Percentiles rank a stretch among this genome's conserved stretches.
Evolutionary conservation across 202 grass and related monocot species (phyloP).

Genomic region (Carex sylvatica): DNA sequence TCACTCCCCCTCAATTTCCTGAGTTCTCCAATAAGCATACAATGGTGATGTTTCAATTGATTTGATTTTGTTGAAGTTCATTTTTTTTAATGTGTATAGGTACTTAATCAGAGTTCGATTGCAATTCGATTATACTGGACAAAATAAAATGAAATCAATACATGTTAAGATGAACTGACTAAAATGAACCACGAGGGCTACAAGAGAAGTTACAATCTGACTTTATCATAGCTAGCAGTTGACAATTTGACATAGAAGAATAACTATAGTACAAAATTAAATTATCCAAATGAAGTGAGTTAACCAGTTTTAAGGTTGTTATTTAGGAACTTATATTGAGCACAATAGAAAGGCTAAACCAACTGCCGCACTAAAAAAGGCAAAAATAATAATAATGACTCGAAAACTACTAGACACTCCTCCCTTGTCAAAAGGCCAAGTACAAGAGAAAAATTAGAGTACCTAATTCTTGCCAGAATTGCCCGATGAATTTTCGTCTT

Average conservation of each 20-base stretch:
- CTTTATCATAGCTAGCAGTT: not conserved
- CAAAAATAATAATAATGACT: not conserved
- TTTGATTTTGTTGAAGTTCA: not conserved
- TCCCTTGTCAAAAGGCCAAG: not conserved
- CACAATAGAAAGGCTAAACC: not conserved
- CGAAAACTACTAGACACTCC: not conserved
- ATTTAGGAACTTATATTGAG: not conserved
- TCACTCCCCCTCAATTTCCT: not conserved
- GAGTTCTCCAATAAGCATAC: conserved; percentile 15
- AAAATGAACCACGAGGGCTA: not conserved
- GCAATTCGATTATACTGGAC: not conserved
- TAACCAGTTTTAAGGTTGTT: conserved; percentile 1
- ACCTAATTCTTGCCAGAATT: conserved; percentile 27
- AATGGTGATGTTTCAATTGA: conserved; percentile 12
- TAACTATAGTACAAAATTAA: not conserved
- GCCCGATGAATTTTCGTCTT: conserved; percentile 42
- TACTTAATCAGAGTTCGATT: not conserved
- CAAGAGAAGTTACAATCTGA: not conserved
- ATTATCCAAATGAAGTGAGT: not conserved
- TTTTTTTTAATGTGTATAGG: not conserved
- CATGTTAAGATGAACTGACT: not conserved
- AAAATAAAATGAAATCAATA: not conserved
- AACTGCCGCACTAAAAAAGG: not conserved
- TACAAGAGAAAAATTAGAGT: conserved; percentile 18
- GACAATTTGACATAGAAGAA: not conserved